phyloP scores from a whole-genome alignment of 805 yeast species.

The Lachancea waltii region DNA sequence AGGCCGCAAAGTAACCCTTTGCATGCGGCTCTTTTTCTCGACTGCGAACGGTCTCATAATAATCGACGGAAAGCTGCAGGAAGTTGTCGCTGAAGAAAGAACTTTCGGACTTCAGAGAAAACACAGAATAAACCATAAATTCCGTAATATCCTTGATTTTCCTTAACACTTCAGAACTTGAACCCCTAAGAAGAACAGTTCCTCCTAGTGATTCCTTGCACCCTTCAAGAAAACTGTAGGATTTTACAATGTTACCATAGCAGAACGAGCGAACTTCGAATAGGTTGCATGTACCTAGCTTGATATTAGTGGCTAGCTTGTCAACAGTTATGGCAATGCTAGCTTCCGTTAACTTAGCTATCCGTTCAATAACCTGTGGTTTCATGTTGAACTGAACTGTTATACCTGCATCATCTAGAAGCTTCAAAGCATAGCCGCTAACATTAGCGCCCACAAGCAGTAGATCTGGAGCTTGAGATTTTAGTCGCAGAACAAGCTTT shows the following conservation, averaged over 20 bases:
- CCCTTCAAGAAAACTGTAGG: constrained; percentile 76
- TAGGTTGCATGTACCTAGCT: constrained; percentile 65
- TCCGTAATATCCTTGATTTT: constrained; percentile 73
- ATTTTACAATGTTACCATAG: constrained; percentile 50
- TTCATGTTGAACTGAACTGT: constrained; percentile 79
- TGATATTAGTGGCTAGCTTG: constrained; percentile 63
- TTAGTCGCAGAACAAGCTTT: constrained; percentile 72
- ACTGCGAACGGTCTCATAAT: constrained; percentile 24
- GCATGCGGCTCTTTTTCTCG: constrained; percentile 16
- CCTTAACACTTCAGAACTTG: constrained; percentile 50
- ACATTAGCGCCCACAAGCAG: constrained; percentile 73
- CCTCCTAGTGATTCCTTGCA: constrained; percentile 69
- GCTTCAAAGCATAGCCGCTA: constrained; percentile 71
- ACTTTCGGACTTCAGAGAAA: constrained; percentile 75
- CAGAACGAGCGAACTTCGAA: constrained; percentile 68
- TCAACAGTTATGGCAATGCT: constrained; percentile 85
- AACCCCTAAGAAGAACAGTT: constrained; percentile 83
- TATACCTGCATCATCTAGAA: constrained; percentile 67
- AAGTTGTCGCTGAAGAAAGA: constrained; percentile 66
- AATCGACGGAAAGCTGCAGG: constrained; percentile 41
- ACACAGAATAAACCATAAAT: constrained; percentile 70
- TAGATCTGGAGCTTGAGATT: constrained; percentile 70
- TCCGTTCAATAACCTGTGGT: constrained; percentile 70
- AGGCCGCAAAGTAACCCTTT: constrained; percentile 34
- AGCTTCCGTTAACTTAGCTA: constrained; percentile 73